phyloP scores from a whole-genome alignment of 345 rosid species.

The thale cress (Arabidopsis thaliana) region DNA sequence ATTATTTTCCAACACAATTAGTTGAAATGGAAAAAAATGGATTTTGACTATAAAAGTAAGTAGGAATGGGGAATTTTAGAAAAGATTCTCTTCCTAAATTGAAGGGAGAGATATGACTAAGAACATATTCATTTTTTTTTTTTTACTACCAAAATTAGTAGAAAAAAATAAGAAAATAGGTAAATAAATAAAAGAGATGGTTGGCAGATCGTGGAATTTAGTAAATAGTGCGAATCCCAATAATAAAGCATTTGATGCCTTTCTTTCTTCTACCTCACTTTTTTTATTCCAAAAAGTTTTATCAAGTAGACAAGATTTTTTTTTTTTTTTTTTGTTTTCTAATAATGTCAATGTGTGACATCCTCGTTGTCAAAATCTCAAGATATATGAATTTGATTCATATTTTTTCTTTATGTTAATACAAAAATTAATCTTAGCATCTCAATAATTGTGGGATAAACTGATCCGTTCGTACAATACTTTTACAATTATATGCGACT shows the following conservation, averaged over 20 bases:
- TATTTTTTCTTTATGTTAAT: not conserved
- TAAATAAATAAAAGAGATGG: conserved; percentile 31
- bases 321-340: not conserved
- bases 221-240: conserved; percentile 76
- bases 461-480: conserved; percentile 6
- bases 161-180: not conserved
- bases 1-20: not conserved
- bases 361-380: conserved; percentile 29
- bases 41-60: not conserved
- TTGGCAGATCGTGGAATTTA: conserved; percentile 67
- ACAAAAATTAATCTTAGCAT: conserved; percentile 10
- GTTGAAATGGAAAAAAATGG: not conserved
- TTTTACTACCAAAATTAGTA: not conserved
- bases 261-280: conserved; percentile 52
- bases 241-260: conserved; percentile 74
- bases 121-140: conserved; percentile 29
- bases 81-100: conserved; percentile 37
- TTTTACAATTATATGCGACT: conserved; percentile 20
- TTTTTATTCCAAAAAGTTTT: conserved; percentile 35
- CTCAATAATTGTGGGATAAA: conserved; percentile 22
- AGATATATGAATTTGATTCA: conserved; percentile 13
- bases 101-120: conserved; percentile 6
- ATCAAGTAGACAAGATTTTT: conserved; percentile 30
- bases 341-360: conserved; percentile 4
- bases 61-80: conserved; percentile 4